These are phyloP conservation scores for Sanghuangporus baumii DNA, from an alignment of 1,284 basidiomycete species.

Conservation along the genomic window DNA sequence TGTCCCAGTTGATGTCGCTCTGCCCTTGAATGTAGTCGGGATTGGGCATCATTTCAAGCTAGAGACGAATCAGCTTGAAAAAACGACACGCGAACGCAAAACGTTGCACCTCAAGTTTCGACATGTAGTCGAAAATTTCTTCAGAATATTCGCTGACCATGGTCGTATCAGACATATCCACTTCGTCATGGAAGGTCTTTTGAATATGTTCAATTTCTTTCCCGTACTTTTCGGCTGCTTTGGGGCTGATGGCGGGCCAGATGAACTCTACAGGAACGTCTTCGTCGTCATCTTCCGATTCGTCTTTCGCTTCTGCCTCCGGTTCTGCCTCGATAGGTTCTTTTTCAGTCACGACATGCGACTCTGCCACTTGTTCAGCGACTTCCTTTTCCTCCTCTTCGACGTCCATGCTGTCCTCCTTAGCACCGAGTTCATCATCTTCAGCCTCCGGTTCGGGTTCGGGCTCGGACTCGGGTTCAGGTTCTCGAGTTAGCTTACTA, in stretches of 20 bases:
- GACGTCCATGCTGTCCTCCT: background rate
- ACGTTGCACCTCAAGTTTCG: slow-evolving; percentile 70
- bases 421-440: background rate
- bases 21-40: slow-evolving; percentile 94
- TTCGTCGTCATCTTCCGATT: slow-evolving; percentile 35
- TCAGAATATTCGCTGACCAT: slow-evolving; percentile 99
- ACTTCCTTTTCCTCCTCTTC: slow-evolving; percentile 53
- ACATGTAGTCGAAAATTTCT: slow-evolving; percentile 98
- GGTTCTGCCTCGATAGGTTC: slow-evolving; percentile 20
- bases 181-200: slow-evolving; percentile 69
- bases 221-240: slow-evolving; percentile 48
- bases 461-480: slow-evolving; percentile 25
- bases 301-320: slow-evolving; percentile 33
- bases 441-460: slow-evolving; percentile 9
- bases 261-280: slow-evolving; percentile 35
- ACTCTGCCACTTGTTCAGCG: slow-evolving; percentile 42
- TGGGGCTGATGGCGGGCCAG: slow-evolving; percentile 68
- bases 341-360: background rate
- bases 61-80: slow-evolving; percentile 20
- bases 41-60: slow-evolving; percentile 89
- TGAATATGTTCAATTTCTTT: slow-evolving; percentile 64
- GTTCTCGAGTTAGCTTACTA: slow-evolving; percentile 32
- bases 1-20: slow-evolving; percentile 91
- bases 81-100: background rate
- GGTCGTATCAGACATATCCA: slow-evolving; percentile 86